phyloP scores from a whole-genome alignment of 2,329 filamentous ascomycete species.

The Raffaelea ambrosiae region DNA sequence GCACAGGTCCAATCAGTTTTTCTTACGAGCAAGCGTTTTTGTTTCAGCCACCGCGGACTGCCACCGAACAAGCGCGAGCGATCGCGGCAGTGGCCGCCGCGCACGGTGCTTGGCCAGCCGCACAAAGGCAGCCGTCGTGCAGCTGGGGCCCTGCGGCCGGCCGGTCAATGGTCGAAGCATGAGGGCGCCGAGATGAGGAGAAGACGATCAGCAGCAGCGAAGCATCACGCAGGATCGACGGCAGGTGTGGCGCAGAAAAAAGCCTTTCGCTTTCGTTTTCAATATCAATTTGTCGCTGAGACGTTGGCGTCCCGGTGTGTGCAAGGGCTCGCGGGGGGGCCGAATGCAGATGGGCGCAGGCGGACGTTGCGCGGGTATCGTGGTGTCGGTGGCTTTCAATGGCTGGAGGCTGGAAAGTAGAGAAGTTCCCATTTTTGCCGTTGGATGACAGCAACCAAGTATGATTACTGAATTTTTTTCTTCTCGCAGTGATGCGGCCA shows the following conservation, averaged over 20 bases:
- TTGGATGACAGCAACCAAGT: no score
- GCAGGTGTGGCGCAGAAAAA: background rate
- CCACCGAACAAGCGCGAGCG: constrained; percentile 29
- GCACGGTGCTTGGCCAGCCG: constrained; percentile 42
- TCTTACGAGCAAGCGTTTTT: constrained; percentile 33
- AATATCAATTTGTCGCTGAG: no score
- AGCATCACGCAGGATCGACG: constrained; percentile 5
- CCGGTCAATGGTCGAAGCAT: constrained; percentile 31
- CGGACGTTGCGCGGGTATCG: no score
- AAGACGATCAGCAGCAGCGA: background rate
- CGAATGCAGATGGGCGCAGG: no score
- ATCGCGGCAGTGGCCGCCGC: constrained; percentile 17
- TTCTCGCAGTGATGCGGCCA: background rate
- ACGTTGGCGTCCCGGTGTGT: background rate
- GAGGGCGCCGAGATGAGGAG: constrained; percentile 15
- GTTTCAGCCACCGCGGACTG: constrained; percentile 27
- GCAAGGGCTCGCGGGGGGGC: background rate
- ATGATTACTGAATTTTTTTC: background rate
- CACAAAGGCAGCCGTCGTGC: constrained; percentile 37
- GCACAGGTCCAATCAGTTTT: no score
- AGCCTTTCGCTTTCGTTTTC: background rate
- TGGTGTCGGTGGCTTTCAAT: background rate
- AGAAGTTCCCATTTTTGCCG: background rate
- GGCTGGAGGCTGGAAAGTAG: background rate
- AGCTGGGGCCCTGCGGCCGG: constrained; percentile 17